Evolutionary conservation across 164 flowering plant genomes (phyloP), one percentile per base, ranked within the genome.

Genomic region (Malania oleifera): DNA sequence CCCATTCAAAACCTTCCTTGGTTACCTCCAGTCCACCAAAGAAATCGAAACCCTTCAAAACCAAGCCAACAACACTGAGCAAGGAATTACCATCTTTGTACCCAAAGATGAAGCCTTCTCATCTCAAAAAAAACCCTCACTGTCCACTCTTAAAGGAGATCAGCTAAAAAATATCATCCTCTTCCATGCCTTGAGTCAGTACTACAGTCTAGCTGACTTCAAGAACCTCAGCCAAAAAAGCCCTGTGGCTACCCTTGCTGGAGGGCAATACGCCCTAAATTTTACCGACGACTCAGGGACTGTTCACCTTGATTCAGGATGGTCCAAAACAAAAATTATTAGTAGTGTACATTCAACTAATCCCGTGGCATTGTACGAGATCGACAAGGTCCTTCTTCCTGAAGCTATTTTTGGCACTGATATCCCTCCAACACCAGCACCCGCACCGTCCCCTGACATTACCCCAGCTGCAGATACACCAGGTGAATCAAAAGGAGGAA

Each of bases 21-120:
- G 40, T 58, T 73, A 77, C 41, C 85, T 83, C 48, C 48, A 68
- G 51, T 71, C 84, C 52, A 85, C 91, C 43, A 75, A 85, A 70
- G 89, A 84, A 63, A 71, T 92, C n/a, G 82, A 84, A 7, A 85
- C 91, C 20, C 74, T 92, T 67, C 98, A 92, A 71, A 70, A 77
- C 82, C 95, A 84, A 72, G 95, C 93, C 54, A 89, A 92, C 77
- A 67, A 82, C 72, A 83, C 91, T 3, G 77, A 85, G 0, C 77
- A 85, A 74, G 98, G 98, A 25, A 58, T 92, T 6, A 92, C 95
- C 34, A 65, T 92, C 48, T 92, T 92, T 65, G 95, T 81, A 0
- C 96, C 98, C 5, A 87, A 68, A 66, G 88, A 92, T 15, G 24
- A 39, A 0, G 87, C 98, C 47, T 92, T 92, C 72, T 62, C 80